phyloP scores from a whole-genome alignment of 129 eudicot species.

The Ambrosia artemisiifolia region DNA sequence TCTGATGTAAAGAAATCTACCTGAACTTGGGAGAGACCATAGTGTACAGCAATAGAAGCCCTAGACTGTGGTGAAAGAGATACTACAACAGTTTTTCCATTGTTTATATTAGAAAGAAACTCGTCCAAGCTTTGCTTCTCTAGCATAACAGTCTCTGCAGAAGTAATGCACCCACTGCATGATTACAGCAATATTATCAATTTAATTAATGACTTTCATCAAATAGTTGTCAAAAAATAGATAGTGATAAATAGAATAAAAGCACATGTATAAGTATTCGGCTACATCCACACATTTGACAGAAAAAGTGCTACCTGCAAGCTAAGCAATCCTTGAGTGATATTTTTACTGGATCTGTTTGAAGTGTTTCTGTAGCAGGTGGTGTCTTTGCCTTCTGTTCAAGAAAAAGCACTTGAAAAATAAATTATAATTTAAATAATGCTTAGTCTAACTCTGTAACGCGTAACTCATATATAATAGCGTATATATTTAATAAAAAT shows the following conservation, averaged over 20 bases:
- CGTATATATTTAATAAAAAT: neutral
- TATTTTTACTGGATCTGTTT: constrained; percentile 78
- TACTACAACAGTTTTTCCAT: constrained; percentile 70
- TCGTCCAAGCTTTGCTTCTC: constrained; percentile 97
- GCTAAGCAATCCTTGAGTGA: constrained; percentile 99
- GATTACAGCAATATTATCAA: constrained; percentile 21
- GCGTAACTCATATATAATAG: neutral
- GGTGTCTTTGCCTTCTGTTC: constrained; percentile 44
- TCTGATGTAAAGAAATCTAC: constrained; percentile 26
- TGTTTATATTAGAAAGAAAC: constrained; percentile 64
- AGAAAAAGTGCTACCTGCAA: constrained; percentile 62
- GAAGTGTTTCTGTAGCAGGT: constrained; percentile 36
- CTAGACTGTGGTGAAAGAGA: constrained; percentile 95
- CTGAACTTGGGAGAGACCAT: constrained; percentile 73
- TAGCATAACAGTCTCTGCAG: constrained; percentile 97
- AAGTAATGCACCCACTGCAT: constrained; percentile 96
- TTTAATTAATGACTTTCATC: neutral
- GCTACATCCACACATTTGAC: neutral
- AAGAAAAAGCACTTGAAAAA: neutral
- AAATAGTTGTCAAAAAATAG: neutral
- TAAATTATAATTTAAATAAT: neutral
- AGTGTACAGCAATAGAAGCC: constrained; percentile 88
- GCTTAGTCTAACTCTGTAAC: neutral
- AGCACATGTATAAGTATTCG: neutral
- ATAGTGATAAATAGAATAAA: neutral